Evolutionary conservation across 495 filamentous ascomycete genomes (phyloP).

Genomic region (Trichoderma erinaceum): DNA sequence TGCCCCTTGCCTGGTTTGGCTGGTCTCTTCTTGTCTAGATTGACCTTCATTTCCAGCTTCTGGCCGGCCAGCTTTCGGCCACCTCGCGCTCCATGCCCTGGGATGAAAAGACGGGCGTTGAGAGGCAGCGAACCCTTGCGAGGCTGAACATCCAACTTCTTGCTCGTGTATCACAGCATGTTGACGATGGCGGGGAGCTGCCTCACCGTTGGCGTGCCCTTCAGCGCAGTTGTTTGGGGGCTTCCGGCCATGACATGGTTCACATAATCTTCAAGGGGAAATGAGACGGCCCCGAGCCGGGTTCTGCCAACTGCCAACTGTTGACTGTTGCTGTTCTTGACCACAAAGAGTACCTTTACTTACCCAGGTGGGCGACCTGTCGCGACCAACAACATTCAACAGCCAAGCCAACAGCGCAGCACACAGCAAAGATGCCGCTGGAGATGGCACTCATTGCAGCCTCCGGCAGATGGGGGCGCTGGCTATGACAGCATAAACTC

Average conservation of each 20-base stretch:
- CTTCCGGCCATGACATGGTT: not conserved
- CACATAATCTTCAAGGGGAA: not conserved
- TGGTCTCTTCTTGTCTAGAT: no score
- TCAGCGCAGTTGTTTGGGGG: not conserved
- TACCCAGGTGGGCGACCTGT: no score
- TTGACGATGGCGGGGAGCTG: not conserved
- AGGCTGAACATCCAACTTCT: no score
- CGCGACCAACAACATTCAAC: no score
- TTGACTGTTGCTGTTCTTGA: no score
- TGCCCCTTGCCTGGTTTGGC: no score
- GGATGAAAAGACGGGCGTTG: not conserved
- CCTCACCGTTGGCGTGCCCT: not conserved
- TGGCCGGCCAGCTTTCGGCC: conserved; percentile 8
- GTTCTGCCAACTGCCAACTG: no score
- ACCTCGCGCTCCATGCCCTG: not conserved
- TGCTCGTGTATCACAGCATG: no score
- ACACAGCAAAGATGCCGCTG: not conserved
- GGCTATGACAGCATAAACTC: no score
- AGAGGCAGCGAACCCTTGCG: not conserved
- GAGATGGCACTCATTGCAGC: not conserved
- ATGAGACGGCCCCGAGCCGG: no score
- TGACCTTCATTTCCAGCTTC: not conserved
- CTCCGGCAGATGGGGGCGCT: not conserved
- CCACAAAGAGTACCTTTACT: no score
- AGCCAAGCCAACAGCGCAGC: not conserved